Evolutionary conservation across 2,329 filamentous ascomycete species (phyloP), one percentile per base, ranked within the genome.

Genomic region (Microascus cirrosus): DNA sequence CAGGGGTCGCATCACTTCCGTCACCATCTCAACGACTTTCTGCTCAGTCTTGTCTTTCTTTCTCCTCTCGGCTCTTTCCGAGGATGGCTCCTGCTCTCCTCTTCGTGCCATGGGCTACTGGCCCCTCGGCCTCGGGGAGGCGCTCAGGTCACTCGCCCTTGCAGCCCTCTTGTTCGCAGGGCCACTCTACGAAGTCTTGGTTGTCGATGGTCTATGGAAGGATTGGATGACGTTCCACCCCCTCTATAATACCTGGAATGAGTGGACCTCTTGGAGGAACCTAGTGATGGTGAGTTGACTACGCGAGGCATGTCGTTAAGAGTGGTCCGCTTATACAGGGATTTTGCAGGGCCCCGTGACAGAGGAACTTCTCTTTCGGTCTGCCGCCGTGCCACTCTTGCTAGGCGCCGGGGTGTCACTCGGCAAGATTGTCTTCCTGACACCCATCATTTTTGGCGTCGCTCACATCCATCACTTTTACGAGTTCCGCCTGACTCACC

Each of bases 381-480:
- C 90, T 3, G 84, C 91, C 63, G 85, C 92, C 56, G 80, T 96
- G 45, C 89, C 93, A 1, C 78, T 96, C 12, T 86, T 96, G 67
- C 74, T 96, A 34, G 76, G 91, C 55, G 85, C 90, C 22, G 80
- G 79, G 52, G 75, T 83, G 55, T 77, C 79, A 51, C 66, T 77
- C 32, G 62, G 66, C 2, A 74, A 75, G 48, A 90, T 89, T 62
- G 82, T 95, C 66, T 90, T 95, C 72, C 74, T 90, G 12, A 89
- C 90, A 1, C 93, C 93, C 7, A 75, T 96, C 12, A 86, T 96
- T 69, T 97, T 97, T 68, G 93, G 93, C 56, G 84, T 96, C 52
- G 92, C 94, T 8, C 94, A 99, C 73, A 73, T 95, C 54, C 93
- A 99, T 72, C 94, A 99, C 73, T 90, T 95, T 70, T 95, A 96